Conservation (phyloP, 805 yeast genomes). For the Myxozyma neotropica region DNA sequence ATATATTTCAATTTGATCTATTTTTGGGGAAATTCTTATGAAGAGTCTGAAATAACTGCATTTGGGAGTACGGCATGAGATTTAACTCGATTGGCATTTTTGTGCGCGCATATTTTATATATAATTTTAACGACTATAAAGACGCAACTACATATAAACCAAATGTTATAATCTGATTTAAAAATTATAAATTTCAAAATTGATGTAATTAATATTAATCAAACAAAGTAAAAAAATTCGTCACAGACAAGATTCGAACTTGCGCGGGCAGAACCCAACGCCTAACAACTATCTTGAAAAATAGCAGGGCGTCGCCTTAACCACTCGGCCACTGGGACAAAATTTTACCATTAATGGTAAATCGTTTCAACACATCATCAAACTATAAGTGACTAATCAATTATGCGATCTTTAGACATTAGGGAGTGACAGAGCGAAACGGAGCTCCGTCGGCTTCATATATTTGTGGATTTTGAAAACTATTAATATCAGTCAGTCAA, state of each 20-base stretch:
- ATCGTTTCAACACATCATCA: background rate
- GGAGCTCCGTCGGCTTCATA: too few relatives aligned
- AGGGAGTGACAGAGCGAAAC: too few relatives aligned
- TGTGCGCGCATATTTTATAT: too few relatives aligned
- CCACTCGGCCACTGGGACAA: slow-evolving; percentile 42
- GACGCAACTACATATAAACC: background rate
- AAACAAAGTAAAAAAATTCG: slow-evolving; percentile 68
- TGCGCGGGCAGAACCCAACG: slow-evolving; percentile 93
- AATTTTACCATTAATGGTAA: background rate
- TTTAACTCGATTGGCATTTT: too few relatives aligned
- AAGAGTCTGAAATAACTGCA: too few relatives aligned
- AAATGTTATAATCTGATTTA: background rate
- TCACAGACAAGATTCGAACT: slow-evolving; percentile 99
- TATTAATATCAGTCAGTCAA: too few relatives aligned
- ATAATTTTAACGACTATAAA: background rate
- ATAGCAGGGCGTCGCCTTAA: slow-evolving; percentile 43
- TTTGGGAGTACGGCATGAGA: background rate
- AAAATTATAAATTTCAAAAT: background rate
- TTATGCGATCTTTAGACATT: too few relatives aligned
- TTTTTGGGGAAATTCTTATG: too few relatives aligned
- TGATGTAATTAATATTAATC: too few relatives aligned
- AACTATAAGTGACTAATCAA: too few relatives aligned
- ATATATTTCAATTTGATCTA: too few relatives aligned
- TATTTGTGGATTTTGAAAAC: too few relatives aligned
- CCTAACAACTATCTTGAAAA: slow-evolving; percentile 49